A percentile compares a stretch with the other conserved stretches of the same genome.
phyloP scores from a whole-genome alignment of 176 grass and related monocot species.

The Bromus sterilis region DNA sequence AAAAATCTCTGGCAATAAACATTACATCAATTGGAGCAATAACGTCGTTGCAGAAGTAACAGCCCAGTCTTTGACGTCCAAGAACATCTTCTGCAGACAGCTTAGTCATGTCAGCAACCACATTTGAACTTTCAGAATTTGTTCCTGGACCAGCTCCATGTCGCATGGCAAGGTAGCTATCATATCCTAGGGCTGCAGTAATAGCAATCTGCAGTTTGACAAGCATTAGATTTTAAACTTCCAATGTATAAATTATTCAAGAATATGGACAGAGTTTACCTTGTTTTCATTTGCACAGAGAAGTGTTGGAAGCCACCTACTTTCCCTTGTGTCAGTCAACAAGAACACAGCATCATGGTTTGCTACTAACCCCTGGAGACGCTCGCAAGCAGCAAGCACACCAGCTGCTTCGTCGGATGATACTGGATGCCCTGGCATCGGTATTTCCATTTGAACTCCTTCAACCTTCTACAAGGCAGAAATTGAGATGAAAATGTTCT shows the following conservation, averaged over 20 bases:
- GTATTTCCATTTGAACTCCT: constrained; percentile 71
- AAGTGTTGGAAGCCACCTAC: constrained; percentile 85
- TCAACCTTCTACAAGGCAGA: constrained; percentile 47
- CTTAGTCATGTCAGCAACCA: constrained; percentile 2
- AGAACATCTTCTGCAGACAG: constrained; percentile 27
- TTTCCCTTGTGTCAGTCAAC: constrained; percentile 89
- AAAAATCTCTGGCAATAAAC: not conserved
- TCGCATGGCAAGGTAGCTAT: constrained; percentile 95
- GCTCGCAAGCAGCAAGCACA: constrained; percentile 60
- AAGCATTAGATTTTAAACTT: constrained; percentile 18
- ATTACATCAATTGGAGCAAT: constrained; percentile 89
- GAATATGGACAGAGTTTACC: constrained; percentile 18
- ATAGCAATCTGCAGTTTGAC: constrained; percentile 68
- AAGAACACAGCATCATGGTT: constrained; percentile 79
- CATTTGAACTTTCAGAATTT: constrained; percentile 24
- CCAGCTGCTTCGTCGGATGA: constrained; percentile 43
- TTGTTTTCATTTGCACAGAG: constrained; percentile 70
- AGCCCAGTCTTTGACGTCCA: constrained; percentile 50
- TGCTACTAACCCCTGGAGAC: constrained; percentile 48
- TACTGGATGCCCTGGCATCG: constrained; percentile 85
- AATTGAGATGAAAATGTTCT: not conserved
- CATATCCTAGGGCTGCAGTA: constrained; percentile 88
- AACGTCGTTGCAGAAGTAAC: constrained; percentile 85
- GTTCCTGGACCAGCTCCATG: constrained; percentile 72
- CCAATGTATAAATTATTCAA: not conserved